Evolutionary conservation across 768 basidiomycete genomes (phyloP).

Genomic region (Termitomyces sp.): DNA sequence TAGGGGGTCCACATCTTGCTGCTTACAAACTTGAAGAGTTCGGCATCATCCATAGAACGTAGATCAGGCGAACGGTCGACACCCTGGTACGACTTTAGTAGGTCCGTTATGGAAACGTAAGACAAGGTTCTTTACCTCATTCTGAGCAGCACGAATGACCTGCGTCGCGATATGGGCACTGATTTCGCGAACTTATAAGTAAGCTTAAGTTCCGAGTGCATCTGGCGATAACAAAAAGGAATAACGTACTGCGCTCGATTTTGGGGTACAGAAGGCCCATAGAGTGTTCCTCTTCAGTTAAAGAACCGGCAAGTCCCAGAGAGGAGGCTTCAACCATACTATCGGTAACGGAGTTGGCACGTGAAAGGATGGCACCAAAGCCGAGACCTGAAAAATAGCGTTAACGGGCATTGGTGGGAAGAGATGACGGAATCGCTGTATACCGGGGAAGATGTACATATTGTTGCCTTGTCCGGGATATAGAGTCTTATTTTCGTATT

Average conservation of each 20-base stretch:
- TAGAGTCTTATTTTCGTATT: slow-evolving; percentile 47
- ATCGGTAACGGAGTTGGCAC: slow-evolving; percentile 68
- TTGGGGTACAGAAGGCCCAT: slow-evolving; percentile 77
- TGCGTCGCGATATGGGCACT: slow-evolving; percentile 65
- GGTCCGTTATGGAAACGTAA: background rate
- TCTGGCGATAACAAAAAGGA: background rate
- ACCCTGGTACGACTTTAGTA: slow-evolving; percentile 26
- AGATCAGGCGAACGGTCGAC: slow-evolving; percentile 53
- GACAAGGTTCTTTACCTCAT: slow-evolving; percentile 40
- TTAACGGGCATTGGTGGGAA: background rate
- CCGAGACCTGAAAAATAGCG: slow-evolving; percentile 54
- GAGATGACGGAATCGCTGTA: slow-evolving; percentile 2
- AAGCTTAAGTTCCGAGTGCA: slow-evolving; percentile 2
- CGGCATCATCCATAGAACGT: slow-evolving; percentile 48
- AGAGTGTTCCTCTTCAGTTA: slow-evolving; percentile 64
- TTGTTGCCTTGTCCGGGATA: slow-evolving; percentile 93
- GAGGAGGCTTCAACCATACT: slow-evolving; percentile 88
- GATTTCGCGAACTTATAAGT: slow-evolving; percentile 72
- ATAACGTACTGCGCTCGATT: slow-evolving; percentile 57
- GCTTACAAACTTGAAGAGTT: slow-evolving; percentile 49
- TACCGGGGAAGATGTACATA: slow-evolving; percentile 81
- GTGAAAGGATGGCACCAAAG: slow-evolving; percentile 70
- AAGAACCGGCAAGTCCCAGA: slow-evolving; percentile 69
- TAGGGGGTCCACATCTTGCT: slow-evolving; percentile 72
- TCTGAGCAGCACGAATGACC: slow-evolving; percentile 80